Percentiles rank a stretch among this genome's conserved stretches.
phyloP scores from a whole-genome alignment of 176 grass and related monocot species.

The Triticum monococcum region DNA sequence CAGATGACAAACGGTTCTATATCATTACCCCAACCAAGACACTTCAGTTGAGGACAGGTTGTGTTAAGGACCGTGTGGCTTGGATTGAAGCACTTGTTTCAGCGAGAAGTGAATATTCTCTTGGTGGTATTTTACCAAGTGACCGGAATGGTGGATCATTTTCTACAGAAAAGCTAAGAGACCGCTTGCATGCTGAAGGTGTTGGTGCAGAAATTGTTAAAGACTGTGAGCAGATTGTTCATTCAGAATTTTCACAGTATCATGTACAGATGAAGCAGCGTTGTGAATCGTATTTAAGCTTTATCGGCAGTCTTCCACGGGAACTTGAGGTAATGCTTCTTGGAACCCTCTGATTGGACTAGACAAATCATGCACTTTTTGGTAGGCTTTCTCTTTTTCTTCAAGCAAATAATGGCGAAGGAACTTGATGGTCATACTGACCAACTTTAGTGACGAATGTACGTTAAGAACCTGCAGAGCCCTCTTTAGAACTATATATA shows the following conservation, averaged over 20 bases:
- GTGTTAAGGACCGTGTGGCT: conserved; percentile 67
- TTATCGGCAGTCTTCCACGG: conserved; percentile 59
- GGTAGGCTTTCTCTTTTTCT: background rate
- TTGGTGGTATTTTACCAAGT: conserved; percentile 37
- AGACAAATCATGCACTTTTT: background rate
- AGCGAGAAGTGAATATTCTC: conserved; percentile 63
- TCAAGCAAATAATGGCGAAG: background rate
- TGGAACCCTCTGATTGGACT: background rate
- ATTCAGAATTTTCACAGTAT: conserved; percentile 77
- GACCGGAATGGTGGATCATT: conserved; percentile 49
- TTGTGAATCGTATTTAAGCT: conserved; percentile 69
- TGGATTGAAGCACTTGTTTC: conserved; percentile 92
- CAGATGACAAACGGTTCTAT: conserved; percentile 89
- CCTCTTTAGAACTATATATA: background rate
- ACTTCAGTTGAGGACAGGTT: conserved; percentile 85
- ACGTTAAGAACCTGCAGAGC: background rate
- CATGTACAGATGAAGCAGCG: conserved; percentile 60
- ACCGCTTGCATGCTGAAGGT: conserved; percentile 75
- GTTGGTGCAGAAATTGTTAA: conserved; percentile 64
- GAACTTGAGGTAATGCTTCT: conserved; percentile 64
- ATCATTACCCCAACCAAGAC: conserved; percentile 86
- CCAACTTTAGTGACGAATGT: background rate
- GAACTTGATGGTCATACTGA: background rate
- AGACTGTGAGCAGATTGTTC: conserved; percentile 89
- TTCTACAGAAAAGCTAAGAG: conserved; percentile 77